Base-by-base conservation (phyloP, 176 grass and related monocot species). In the Rhynchospora pubera region DNA sequence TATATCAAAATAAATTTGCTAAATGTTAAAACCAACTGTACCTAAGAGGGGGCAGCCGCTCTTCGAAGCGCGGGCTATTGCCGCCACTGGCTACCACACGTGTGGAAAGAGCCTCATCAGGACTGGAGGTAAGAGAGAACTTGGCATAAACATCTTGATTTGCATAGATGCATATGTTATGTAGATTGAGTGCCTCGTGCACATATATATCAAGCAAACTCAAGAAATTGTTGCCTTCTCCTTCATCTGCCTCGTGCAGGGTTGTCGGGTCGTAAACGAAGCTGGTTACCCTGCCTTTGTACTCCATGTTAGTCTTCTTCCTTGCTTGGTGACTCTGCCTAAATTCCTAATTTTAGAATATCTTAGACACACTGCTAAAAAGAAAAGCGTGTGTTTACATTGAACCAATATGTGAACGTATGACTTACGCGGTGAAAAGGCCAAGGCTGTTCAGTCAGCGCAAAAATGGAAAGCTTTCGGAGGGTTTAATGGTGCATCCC, bases 91-190 rank as follows among this genome's bases (percentile, higher is more conserved):
- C 16, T 2, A 89, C 89, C 1, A 97, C 92, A 16, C 90, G 80
- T 16, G 94, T 97, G 26, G 86, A 45, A 73, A 88, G 55, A 72
- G 88, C 82, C 84, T 92, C 64, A 46, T 90, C 94, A 11, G 91
- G 91, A 77, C 77, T 87, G 18, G 89, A 92, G 0, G 91, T 97
- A 26, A 97, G 88, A 5, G 94, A 77, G 48, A 97, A 83, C 65
- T 78, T 89, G 53, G 94, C 91, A 87, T 92, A 97, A 75, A 97
- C 94, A 85, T 97, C 94, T 79, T 97, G 94, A 62, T 90, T 59
- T 0, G 88, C 94, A 89, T 94, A 97, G 87, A 97, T 92, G 85
- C 94, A 92, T 85, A 94, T 92, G 90, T 97, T 94, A 86, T 86
- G 88, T 82, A 92, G 90, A 70, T 85, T 76, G 6, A 90, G 53